Percentiles rank a stretch among this genome's conserved stretches.
Conservation (phyloP, 352 stramenopile species). For the Globisporangium abappressorium region DNA sequence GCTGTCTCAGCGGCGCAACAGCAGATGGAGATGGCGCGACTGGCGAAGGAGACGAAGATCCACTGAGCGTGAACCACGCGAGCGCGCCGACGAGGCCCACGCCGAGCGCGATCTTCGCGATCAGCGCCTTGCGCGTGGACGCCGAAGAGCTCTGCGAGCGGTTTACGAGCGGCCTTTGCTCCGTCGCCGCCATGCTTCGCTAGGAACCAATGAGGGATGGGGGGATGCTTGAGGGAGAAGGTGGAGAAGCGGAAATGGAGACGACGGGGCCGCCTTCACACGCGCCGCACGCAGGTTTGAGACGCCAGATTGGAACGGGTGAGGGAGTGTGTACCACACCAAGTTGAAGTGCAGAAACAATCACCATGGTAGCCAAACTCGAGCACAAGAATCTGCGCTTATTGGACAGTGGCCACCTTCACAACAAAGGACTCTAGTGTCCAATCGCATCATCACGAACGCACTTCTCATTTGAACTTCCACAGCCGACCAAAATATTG, state of each 20-base stretch:
- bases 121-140: not conserved
- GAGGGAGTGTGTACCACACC: too few relatives aligned
- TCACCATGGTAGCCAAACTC: too few relatives aligned
- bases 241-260: not conserved
- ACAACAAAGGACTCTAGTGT: too few relatives aligned
- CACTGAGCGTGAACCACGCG: not conserved
- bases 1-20: not conserved
- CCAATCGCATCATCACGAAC: too few relatives aligned
- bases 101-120: not conserved
- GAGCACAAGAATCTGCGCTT: too few relatives aligned
- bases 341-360: too few relatives aligned
- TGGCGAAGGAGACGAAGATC: not conserved
- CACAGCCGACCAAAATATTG: too few relatives aligned
- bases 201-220: too few relatives aligned
- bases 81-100: not conserved
- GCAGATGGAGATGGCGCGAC: not conserved
- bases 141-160: not conserved
- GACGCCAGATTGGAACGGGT: too few relatives aligned
- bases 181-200: not conserved
- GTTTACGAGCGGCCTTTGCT: not conserved
- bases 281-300: slow-evolving; percentile 24
- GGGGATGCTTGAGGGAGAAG: not conserved
- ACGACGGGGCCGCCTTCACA: slow-evolving; percentile 95
- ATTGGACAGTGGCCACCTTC: too few relatives aligned
- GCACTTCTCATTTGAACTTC: too few relatives aligned